Percentiles rank a stretch among this genome's conserved stretches.
These are phyloP conservation scores for Xylaria arbuscula DNA, from an alignment of 2,329 filamentous ascomycete species.

Conservation along the genomic window DNA sequence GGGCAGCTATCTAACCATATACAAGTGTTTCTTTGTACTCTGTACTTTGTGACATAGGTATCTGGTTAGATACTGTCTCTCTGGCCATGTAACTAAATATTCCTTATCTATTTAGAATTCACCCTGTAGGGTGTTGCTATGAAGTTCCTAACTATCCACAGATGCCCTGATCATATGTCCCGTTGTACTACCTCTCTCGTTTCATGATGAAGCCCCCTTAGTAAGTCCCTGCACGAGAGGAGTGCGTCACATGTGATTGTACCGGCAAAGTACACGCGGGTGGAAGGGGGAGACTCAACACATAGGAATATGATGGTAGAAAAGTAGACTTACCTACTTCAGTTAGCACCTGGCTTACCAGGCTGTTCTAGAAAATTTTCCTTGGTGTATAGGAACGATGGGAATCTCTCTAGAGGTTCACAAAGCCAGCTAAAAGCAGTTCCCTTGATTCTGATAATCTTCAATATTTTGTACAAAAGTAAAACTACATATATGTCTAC, in stretches of 20 bases:
- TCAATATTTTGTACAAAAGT: not conserved
- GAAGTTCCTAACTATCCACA: not conserved
- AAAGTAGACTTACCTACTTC: not conserved
- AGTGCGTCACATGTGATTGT: constrained; percentile 4
- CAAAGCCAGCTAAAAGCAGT: too few species aligned
- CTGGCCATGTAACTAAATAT: not conserved
- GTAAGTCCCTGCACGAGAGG: not conserved
- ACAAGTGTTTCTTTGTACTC: too few species aligned
- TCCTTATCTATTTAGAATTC: constrained; percentile 15
- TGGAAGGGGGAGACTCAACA: not conserved
- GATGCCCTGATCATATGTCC: not conserved
- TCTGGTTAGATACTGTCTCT: not conserved
- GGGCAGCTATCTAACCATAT: too few species aligned
- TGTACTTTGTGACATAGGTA: too few species aligned
- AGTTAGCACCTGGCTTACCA: not conserved
- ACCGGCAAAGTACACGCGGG: not conserved
- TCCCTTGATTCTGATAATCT: not conserved
- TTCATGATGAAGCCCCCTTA: constrained; percentile 2
- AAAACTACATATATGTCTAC: too few species aligned
- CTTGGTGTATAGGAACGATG: not conserved
- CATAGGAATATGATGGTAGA: not conserved
- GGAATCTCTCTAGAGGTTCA: too few species aligned
- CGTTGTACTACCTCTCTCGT: constrained; percentile 13
- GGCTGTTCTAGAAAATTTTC: not conserved
- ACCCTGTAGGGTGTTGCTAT: constrained; percentile 26